A percentile compares a stretch with the other conserved stretches of the same genome.
Evolutionary conservation across 83 land plant species (phyloP).

Genomic region (Larix sibirica): DNA sequence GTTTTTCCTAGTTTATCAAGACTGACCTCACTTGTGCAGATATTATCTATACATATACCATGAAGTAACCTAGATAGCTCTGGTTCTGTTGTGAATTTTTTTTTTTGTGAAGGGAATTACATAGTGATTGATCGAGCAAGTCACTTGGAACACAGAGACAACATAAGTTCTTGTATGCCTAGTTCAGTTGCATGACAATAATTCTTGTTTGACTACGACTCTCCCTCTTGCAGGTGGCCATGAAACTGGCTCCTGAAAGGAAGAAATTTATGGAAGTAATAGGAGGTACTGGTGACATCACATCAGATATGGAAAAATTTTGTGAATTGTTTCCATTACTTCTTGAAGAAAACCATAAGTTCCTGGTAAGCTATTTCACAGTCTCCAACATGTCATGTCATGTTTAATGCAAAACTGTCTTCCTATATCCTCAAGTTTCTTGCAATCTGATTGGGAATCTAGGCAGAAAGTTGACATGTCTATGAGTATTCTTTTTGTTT

Average conservation of each 20-base stretch:
- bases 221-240: slow-evolving; percentile 41
- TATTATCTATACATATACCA: background rate
- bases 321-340: slow-evolving; percentile 68
- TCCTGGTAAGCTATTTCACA: slow-evolving; percentile 56
- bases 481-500: background rate
- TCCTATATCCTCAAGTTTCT: background rate
- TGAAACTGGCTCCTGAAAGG: slow-evolving; percentile 77
- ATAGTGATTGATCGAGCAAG: slow-evolving; percentile 43
- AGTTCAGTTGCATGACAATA: slow-evolving; percentile 29
- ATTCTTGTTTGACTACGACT: slow-evolving; percentile 23
- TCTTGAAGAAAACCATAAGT: slow-evolving; percentile 85
- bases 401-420: slow-evolving; percentile 3
- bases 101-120: slow-evolving; percentile 8
- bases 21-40: no score
- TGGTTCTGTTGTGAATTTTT: background rate
- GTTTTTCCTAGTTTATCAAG: background rate
- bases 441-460: background rate
- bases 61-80: background rate
- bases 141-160: background rate
- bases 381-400: background rate
- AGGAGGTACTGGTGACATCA: slow-evolving; percentile 41
- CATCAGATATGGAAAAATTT: slow-evolving; percentile 68
- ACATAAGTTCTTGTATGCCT: slow-evolving; percentile 32
- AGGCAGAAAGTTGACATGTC: background rate
- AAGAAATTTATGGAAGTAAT: slow-evolving; percentile 66